A percentile compares a stretch with the other conserved stretches of the same genome.
Conservation (phyloP, 2,329 filamentous ascomycete genomes). For the Coleophoma cylindrospora region DNA sequence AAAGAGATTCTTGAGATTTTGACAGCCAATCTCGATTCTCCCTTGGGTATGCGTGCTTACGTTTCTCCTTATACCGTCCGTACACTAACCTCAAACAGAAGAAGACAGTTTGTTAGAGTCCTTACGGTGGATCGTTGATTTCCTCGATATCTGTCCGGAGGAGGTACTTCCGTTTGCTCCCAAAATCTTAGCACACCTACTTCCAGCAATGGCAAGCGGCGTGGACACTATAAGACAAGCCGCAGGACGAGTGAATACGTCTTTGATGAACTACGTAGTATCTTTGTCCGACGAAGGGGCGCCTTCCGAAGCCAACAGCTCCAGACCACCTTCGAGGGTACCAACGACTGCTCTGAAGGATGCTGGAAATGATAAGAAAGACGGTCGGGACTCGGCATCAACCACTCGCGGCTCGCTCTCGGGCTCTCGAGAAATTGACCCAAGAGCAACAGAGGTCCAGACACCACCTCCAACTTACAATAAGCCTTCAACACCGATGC, state of each 20-base stretch:
- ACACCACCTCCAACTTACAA: constrained; percentile 36
- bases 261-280: constrained; percentile 90
- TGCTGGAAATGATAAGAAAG: constrained; percentile 18
- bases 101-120: constrained; percentile 90
- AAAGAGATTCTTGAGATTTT: constrained; percentile 88
- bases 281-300: constrained; percentile 69
- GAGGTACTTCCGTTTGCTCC: constrained; percentile 95
- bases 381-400: constrained; percentile 24
- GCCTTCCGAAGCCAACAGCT: constrained; percentile 32
- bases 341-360: constrained; percentile 33
- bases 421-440: constrained; percentile 41
- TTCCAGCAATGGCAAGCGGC: constrained; percentile 90
- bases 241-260: constrained; percentile 83
- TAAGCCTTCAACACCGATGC: constrained; percentile 23
- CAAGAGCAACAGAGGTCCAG: constrained; percentile 45
- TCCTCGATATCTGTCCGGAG: constrained; percentile 95
- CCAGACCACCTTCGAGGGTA: constrained; percentile 31
- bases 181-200: constrained; percentile 81
- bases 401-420: constrained; percentile 30
- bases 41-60: constrained; percentile 51
- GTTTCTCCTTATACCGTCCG: not conserved
- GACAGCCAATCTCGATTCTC: constrained; percentile 81
- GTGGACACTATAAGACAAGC: constrained; percentile 86
- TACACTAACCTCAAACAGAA: constrained; percentile 43
- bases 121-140: constrained; percentile 90